Evolutionary conservation across 2,329 filamentous ascomycete species (phyloP).

Genomic region (Ambrosiella beaveri): DNA sequence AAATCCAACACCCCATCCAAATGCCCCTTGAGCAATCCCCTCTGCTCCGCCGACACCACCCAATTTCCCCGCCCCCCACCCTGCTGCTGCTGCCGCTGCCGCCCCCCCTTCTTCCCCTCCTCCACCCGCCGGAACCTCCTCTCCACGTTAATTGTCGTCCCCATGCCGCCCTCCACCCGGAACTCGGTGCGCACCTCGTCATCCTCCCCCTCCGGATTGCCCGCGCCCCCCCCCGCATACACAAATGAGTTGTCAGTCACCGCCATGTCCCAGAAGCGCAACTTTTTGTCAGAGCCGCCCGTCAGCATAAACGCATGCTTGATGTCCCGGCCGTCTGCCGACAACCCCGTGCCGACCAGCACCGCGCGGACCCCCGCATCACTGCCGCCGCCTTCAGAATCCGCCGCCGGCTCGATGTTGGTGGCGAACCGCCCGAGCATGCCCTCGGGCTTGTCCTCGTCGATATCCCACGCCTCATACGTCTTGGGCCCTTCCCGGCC

Average conservation of each 20-base stretch:
- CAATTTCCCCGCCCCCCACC: slow-evolving; percentile 50
- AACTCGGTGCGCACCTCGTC: slow-evolving; percentile 38
- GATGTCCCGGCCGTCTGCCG: slow-evolving; percentile 51
- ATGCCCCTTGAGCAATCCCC: slow-evolving; percentile 70
- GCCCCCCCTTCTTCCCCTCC: not conserved
- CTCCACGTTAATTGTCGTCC: slow-evolving; percentile 51
- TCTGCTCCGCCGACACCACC: slow-evolving; percentile 75
- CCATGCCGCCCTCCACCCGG: slow-evolving; percentile 22
- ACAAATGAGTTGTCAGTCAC: slow-evolving; percentile 62
- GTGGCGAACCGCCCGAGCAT: slow-evolving; percentile 77
- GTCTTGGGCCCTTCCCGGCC: slow-evolving; percentile 36
- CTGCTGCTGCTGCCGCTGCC: slow-evolving; percentile 4
- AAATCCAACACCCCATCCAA: slow-evolving; percentile 78
- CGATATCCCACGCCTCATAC: slow-evolving; percentile 75
- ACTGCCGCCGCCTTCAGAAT: slow-evolving; percentile 20
- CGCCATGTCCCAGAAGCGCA: slow-evolving; percentile 84
- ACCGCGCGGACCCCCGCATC: slow-evolving; percentile 62
- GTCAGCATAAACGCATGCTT: slow-evolving; percentile 74
- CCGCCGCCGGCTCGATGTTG: slow-evolving; percentile 39
- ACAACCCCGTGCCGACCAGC: slow-evolving; percentile 54
- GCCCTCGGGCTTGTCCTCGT: slow-evolving; percentile 72
- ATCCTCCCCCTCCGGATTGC: slow-evolving; percentile 60
- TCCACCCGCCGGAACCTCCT: not conserved
- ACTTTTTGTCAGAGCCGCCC: slow-evolving; percentile 73
- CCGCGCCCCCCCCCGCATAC: slow-evolving; percentile 57